Conservation (phyloP, 2,329 filamentous ascomycete genomes). For the Cladosporium sphaerospermum region DNA sequence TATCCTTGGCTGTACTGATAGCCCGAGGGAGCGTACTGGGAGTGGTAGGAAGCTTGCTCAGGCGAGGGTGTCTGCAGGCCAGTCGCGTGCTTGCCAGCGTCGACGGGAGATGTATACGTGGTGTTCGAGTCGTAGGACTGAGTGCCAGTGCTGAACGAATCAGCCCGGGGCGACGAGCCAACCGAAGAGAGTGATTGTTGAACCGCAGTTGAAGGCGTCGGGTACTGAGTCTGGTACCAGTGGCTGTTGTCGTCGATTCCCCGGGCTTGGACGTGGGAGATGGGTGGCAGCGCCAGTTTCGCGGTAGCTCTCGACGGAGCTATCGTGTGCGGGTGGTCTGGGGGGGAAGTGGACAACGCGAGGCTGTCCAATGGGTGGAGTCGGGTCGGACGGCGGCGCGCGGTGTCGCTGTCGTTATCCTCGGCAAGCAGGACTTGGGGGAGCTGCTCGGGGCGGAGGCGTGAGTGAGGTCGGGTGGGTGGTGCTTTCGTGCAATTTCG, state of each 20-base stretch:
- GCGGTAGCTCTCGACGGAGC: conserved; percentile 50
- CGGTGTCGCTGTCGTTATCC: not conserved
- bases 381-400: not conserved
- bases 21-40: conserved; percentile 12
- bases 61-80: conserved; percentile 69
- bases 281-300: conserved; percentile 91
- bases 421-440: not conserved
- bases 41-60: conserved; percentile 14
- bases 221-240: conserved; percentile 11
- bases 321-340: not conserved
- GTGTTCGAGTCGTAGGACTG: conserved; percentile 46
- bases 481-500: not conserved
- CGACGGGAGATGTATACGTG: conserved; percentile 50
- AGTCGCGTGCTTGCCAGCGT: conserved; percentile 31
- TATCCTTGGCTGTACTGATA: conserved; percentile 30
- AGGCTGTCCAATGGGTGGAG: conserved; percentile 9
- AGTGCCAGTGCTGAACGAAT: conserved; percentile 59
- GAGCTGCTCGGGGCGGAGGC: not conserved
- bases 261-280: conserved; percentile 76
- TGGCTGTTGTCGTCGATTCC: conserved; percentile 51
- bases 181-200: conserved; percentile 60
- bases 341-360: conserved; percentile 5
- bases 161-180: conserved; percentile 68
- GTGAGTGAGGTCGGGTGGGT: not conserved
- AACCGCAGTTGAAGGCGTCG: conserved; percentile 8